Percentiles rank a stretch among this genome's conserved stretches.
These are phyloP conservation scores for Colletotrichum abscissum DNA, from an alignment of 2,329 filamentous ascomycete species.

Conservation along the genomic window DNA sequence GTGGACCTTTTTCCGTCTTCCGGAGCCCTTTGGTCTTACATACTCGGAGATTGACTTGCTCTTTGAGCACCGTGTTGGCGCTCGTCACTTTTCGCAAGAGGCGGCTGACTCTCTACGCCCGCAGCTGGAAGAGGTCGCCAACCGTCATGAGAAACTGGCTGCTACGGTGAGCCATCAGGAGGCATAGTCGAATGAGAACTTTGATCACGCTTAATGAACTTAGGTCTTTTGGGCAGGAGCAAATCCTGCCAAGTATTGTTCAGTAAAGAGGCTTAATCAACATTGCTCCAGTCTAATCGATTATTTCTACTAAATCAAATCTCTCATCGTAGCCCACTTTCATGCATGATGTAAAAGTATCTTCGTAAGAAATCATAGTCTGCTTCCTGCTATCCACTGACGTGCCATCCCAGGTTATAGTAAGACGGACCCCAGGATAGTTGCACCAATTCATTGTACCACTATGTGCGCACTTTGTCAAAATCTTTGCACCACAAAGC, in stretches of 20 bases:
- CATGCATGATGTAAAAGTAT: background rate
- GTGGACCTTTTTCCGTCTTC: conserved; percentile 45
- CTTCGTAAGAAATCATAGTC: background rate
- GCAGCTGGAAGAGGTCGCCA: conserved; percentile 35
- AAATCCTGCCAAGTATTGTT: background rate
- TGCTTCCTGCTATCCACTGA: background rate
- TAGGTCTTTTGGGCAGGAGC: too few species aligned
- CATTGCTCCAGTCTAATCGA: background rate
- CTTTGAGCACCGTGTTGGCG: conserved; percentile 39
- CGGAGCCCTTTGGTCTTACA: conserved; percentile 43
- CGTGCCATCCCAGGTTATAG: background rate
- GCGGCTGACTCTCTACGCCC: conserved; percentile 32
- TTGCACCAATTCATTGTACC: background rate
- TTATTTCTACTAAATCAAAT: background rate
- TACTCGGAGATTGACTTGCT: conserved; percentile 41
- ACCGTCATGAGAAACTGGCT: conserved; percentile 32
- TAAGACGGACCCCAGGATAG: background rate
- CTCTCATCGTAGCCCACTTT: background rate
- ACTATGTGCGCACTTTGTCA: background rate
- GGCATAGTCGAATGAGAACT: background rate
- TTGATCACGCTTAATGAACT: too few species aligned
- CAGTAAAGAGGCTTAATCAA: background rate
- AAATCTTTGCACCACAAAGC: background rate
- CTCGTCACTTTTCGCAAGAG: conserved; percentile 34
- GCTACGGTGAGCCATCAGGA: conserved; percentile 29